A percentile compares a stretch with the other conserved stretches of the same genome.
Evolutionary conservation across 2,329 filamentous ascomycete species (phyloP).

Genomic region (Monilinia fructicola): DNA sequence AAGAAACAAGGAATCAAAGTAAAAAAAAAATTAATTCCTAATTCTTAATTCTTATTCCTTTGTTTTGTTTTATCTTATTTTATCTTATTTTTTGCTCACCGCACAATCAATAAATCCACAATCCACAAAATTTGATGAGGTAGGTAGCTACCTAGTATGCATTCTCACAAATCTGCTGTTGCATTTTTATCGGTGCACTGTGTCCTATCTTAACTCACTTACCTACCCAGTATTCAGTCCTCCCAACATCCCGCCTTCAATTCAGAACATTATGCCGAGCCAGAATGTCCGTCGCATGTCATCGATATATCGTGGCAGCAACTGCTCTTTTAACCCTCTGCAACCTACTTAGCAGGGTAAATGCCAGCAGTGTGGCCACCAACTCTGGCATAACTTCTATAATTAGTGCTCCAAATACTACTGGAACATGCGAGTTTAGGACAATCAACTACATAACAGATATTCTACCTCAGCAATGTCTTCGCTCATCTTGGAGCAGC

Average conservation of each 20-base stretch:
- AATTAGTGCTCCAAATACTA: constrained; percentile 23
- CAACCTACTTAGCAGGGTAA: constrained; percentile 24
- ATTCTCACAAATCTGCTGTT: constrained; percentile 15
- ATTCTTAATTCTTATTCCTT: background rate
- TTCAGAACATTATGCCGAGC: constrained; percentile 21
- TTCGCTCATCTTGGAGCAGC: constrained; percentile 38
- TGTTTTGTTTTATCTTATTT: constrained; percentile 2
- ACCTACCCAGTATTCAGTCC: background rate
- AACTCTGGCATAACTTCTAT: constrained; percentile 19
- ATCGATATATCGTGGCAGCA: constrained; percentile 29
- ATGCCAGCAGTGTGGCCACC: constrained; percentile 31
- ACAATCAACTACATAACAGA: constrained; percentile 43
- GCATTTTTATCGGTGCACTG: background rate
- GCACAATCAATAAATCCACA: constrained; percentile 17
- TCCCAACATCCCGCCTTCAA: constrained; percentile 14
- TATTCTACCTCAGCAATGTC: constrained; percentile 39
- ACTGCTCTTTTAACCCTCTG: constrained; percentile 30
- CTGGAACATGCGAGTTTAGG: constrained; percentile 39
- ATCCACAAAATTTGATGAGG: constrained; percentile 13
- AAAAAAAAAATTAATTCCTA: constrained; percentile 11
- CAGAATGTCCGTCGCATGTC: constrained; percentile 32
- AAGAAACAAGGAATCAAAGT: constrained; percentile 24
- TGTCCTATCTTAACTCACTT: constrained; percentile 8
- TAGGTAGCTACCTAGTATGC: background rate
- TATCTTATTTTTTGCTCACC: constrained; percentile 15